phyloP scores from a whole-genome alignment of 2,329 filamentous ascomycete genomes.

The Knoxdaviesia proteae region DNA sequence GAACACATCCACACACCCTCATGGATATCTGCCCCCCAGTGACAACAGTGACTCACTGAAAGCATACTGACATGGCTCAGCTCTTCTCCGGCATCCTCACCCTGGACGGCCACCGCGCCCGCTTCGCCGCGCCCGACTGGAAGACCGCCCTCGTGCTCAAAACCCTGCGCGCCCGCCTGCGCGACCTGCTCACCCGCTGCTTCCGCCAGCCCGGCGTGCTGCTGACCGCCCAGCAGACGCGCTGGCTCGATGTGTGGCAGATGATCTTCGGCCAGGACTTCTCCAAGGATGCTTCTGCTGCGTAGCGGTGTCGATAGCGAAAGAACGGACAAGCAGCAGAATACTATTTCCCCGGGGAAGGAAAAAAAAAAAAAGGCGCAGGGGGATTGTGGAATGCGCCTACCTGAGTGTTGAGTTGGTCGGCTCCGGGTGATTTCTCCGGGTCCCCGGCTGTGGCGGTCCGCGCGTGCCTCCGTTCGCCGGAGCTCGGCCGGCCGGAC shows the following conservation, averaged over 20 bases:
- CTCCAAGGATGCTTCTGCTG: not conserved
- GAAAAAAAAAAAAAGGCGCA: no score
- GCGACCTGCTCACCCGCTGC: slow-evolving; percentile 50
- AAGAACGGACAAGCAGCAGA: no score
- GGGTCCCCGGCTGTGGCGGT: no score
- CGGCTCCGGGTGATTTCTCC: no score
- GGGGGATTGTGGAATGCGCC: no score
- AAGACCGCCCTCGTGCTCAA: slow-evolving; percentile 82
- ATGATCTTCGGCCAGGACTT: slow-evolving; percentile 28
- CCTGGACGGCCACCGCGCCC: slow-evolving; percentile 69
- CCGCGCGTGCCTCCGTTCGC: no score
- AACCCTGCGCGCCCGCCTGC: slow-evolving; percentile 48
- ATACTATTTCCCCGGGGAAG: no score
- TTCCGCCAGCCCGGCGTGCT: slow-evolving; percentile 48
- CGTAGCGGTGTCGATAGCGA: no score
- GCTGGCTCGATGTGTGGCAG: slow-evolving; percentile 59
- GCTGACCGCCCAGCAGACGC: slow-evolving; percentile 44
- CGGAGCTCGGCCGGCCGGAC: no score
- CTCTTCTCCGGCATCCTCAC: slow-evolving; percentile 74
- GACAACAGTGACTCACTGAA: not conserved
- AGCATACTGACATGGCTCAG: slow-evolving; percentile 15
- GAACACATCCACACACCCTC: not conserved
- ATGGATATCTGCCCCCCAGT: not conserved
- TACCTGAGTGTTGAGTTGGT: no score
- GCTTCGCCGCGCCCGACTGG: slow-evolving; percentile 74